A percentile compares a stretch with the other conserved stretches of the same genome.
Evolutionary conservation across 257 asterid species (phyloP).

Genomic region (Nemophila menziesii): DNA sequence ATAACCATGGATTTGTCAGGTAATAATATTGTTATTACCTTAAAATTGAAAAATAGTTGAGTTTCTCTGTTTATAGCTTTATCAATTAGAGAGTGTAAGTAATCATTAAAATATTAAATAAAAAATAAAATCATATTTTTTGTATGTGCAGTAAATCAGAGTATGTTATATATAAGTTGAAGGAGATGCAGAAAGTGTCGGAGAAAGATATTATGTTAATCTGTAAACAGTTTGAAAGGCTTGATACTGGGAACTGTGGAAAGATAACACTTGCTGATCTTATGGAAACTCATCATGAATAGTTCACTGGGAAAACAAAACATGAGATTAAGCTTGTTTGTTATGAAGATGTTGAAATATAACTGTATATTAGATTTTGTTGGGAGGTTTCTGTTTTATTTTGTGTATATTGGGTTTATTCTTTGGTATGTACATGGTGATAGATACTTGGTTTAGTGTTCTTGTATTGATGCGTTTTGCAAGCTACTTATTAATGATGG

Average conservation of each 20-base stretch:
- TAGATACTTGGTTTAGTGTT: background rate
- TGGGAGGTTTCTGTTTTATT: background rate
- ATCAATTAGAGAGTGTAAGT: no score
- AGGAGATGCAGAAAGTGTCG: constrained; percentile 68
- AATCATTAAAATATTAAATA: no score
- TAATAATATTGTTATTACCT: constrained; percentile 9
- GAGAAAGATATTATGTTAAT: constrained; percentile 56
- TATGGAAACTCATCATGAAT: constrained; percentile 18
- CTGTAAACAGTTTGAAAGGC: constrained; percentile 53
- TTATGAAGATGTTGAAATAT: background rate
- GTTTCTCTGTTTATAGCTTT: background rate
- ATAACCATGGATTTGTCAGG: constrained; percentile 65
- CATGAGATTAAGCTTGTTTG: background rate
- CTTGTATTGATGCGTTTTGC: background rate
- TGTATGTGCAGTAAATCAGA: constrained; percentile 60
- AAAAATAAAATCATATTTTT: background rate
- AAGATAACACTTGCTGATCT: constrained; percentile 72
- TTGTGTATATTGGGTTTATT: background rate
- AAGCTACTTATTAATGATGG: background rate
- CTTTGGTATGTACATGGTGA: background rate
- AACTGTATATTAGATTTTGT: no score
- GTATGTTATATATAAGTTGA: constrained; percentile 68
- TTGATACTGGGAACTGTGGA: constrained; percentile 60
- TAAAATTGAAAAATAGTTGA: background rate
- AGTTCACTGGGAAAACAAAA: background rate